Conservation (phyloP, 352 stramenopile species). For the Phytophthora brassicae region DNA sequence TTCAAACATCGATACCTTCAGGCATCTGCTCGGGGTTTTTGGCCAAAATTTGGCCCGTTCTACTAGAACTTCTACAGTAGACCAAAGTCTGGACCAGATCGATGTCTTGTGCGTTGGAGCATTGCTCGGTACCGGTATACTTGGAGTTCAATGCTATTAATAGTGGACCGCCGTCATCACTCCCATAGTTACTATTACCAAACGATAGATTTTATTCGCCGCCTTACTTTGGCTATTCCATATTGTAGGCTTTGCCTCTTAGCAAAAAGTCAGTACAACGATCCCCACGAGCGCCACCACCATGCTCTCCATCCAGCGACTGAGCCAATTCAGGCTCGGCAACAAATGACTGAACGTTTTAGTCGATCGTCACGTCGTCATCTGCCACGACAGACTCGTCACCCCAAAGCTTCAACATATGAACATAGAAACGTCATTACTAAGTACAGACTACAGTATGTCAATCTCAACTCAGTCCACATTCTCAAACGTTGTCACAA, state of each 20-base stretch:
- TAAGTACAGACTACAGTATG: neutral
- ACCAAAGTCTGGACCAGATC: no score
- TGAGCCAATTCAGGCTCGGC: neutral
- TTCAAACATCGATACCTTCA: neutral
- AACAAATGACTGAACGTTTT: slow-evolving; percentile 9
- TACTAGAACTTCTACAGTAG: no score
- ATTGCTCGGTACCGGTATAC: no score
- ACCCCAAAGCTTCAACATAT: neutral
- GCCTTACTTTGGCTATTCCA: no score
- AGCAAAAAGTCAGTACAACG: neutral
- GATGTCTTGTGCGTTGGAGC: no score
- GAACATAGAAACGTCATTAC: neutral
- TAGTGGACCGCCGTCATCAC: no score
- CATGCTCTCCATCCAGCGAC: neutral
- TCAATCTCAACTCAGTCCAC: neutral
- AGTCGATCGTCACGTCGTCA: slow-evolving; percentile 10
- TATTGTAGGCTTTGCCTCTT: no score
- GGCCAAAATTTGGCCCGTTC: neutral
- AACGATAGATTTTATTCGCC: no score
- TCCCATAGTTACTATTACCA: no score
- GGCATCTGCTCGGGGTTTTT: slow-evolving; percentile 2
- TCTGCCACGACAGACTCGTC: neutral
- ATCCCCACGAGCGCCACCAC: neutral
- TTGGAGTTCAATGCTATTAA: no score
- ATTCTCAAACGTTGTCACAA: no score